Conservation (phyloP, 2,329 filamentous ascomycete species). For the Metarhizium rileyi region DNA sequence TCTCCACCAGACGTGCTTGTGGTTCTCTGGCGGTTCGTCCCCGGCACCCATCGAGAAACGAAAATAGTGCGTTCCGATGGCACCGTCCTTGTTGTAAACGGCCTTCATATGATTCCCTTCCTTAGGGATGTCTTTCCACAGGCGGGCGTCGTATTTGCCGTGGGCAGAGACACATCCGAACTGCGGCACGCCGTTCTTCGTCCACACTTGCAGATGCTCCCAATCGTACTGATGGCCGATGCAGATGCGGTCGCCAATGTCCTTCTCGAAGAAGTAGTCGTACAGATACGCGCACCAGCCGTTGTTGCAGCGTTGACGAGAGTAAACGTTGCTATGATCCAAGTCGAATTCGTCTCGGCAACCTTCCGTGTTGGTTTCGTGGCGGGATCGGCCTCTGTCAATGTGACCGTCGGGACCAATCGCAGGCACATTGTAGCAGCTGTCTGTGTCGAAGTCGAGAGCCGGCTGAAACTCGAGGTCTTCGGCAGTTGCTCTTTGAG, state of each 20-base stretch:
- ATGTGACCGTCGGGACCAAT: conserved; percentile 25
- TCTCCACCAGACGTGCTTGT: conserved; percentile 20
- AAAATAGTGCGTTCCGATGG: conserved; percentile 21
- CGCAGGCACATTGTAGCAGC: conserved; percentile 31
- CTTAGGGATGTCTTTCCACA: conserved; percentile 15
- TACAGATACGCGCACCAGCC: conserved; percentile 35
- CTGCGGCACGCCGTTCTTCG: conserved; percentile 14
- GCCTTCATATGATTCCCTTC: conserved; percentile 23
- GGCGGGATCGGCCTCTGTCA: conserved; percentile 19
- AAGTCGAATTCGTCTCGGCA: conserved; percentile 26
- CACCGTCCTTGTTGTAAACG: conserved; percentile 28
- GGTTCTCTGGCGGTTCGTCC: conserved; percentile 20
- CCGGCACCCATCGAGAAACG: conserved; percentile 16
- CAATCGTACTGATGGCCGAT: conserved; percentile 30
- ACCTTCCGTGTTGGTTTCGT: conserved; percentile 16
- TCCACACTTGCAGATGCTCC: conserved; percentile 27
- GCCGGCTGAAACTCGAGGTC: conserved; percentile 17
- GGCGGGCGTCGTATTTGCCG: conserved; percentile 18
- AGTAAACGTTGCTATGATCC: conserved; percentile 30
- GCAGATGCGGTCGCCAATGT: conserved; percentile 19
- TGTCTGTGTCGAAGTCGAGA: conserved; percentile 24
- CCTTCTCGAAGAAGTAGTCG: conserved; percentile 38
- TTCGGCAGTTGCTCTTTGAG: conserved; percentile 11
- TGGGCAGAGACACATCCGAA: conserved; percentile 23
- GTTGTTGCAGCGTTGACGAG: conserved; percentile 33